Base-by-base conservation (phyloP, 2,329 filamentous ascomycete species). In the Paracorniculantispora psalliotae region DNA sequence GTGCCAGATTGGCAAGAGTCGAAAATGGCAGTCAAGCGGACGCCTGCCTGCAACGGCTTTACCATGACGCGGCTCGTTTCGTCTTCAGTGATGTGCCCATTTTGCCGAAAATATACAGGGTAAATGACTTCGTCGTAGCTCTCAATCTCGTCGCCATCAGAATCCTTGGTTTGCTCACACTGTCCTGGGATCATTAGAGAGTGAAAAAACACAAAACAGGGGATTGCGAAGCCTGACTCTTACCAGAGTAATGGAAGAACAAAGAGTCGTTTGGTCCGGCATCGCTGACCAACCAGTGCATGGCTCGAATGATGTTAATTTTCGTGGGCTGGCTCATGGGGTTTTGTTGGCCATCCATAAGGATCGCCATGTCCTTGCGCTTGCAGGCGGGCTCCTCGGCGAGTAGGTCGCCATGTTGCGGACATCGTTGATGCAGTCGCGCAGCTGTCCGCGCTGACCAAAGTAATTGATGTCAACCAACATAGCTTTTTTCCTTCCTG, bases 381-480 rank as follows among this genome's bases (percentile, higher is more conserved):
- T 91, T 92, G 73, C 97, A 97, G 30, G 90, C 90, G 72, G 96
- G 97, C 69, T 91, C 87, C 73, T 92, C 86, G 63, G 91, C 90
- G 60, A 97, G 79, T 96, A 97, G 52, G 83, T 82, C 23, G 92
- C 96, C 91, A 97, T 96, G 77, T 97, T 97, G 75, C 92, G 90
- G 46, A 97, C 93, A 71, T 97, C 93, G 71, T 97, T 97, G 79
- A 97, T 97, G 70, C 93, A 97, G 48, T 93, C 93, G 59, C 92
- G 82, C 51, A 97, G 80, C 78, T 97, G 90, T 26, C 92, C 92
- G 60, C 90, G 86, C 75, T 97, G 92, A 54, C 89, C 87, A 71
- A 97, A 97, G 76, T 97, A 97, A 76, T 97, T 97, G 79, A 97
- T 96, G 58, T 93, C 93, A 66, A 97, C 93, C 61, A 97, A 75